Evolutionary conservation across 2,329 filamentous ascomycete genomes (phyloP).

Genomic region (Tolypocladium sp.): DNA sequence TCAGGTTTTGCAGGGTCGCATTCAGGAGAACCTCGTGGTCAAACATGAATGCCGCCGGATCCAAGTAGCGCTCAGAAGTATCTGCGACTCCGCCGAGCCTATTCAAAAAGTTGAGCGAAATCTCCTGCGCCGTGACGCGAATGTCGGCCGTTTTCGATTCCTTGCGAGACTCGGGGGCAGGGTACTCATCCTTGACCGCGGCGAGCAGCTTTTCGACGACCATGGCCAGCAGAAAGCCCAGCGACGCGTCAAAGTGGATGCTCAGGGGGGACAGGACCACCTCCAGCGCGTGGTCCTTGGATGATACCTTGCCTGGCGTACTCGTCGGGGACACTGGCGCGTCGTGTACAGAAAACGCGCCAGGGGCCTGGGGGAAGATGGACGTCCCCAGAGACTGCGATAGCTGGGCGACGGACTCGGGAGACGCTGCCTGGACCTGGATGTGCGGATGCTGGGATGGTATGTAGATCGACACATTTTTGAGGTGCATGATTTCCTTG

Average conservation of each 20-base stretch:
- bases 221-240: conserved; percentile 45
- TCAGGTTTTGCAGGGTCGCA: conserved; percentile 36
- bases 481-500: conserved; percentile 43
- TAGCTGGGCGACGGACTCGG: conserved; percentile 17
- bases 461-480: conserved; percentile 44
- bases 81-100: conserved; percentile 43
- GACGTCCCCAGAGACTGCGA: conserved; percentile 26
- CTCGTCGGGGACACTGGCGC: background rate
- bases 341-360: conserved; percentile 44
- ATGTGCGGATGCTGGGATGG: conserved; percentile 40
- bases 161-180: conserved; percentile 6
- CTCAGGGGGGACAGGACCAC: conserved; percentile 41
- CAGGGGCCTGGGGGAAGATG: conserved; percentile 44
- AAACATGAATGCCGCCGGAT: conserved; percentile 28
- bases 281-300: conserved; percentile 29
- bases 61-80: conserved; percentile 34
- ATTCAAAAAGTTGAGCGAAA: conserved; percentile 48
- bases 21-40: conserved; percentile 44
- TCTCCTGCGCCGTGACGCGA: conserved; percentile 35
- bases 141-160: conserved; percentile 23
- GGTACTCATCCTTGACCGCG: conserved; percentile 24
- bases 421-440: conserved; percentile 20
- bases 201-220: conserved; percentile 40
- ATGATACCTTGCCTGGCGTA: background rate
- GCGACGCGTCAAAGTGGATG: conserved; percentile 45